Evolutionary conservation across 1,284 basidiomycete genomes (phyloP), one percentile per base, ranked within the genome.

Genomic region (Peniophora sp.): DNA sequence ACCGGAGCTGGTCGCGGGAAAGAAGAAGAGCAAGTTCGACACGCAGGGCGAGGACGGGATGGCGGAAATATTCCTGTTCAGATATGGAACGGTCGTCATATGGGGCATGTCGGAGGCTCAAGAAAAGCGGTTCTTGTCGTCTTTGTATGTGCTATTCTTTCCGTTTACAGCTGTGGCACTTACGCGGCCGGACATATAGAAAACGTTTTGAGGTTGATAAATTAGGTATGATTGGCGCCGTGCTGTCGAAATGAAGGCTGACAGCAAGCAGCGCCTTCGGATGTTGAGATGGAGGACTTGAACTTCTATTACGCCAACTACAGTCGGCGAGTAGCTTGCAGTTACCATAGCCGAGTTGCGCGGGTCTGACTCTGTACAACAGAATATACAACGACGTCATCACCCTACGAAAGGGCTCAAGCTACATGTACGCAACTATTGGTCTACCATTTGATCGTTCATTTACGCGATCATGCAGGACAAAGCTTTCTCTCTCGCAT

Each of bases 361-460:
- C 14, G 19, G 39, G 41, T n/a, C 50, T 48, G 23, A 45, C 49
- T 49, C 25, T 24, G 53, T 25, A 41, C 56, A 8, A 14, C 58
- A 92, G 92, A 59, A 97, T 97, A 65, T 98, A 96, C 70, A 97
- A 98, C 73, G 95, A 98, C 68, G 95, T 98, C 45, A 97, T 98
- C 56, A 97, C 95, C 1, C 75, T 98, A 27, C 85, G 94, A 48
- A 89, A 90, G 65, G 94, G 95, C 19, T 97, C 93, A 10, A 89
- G 92, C 55, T 97, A 96, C 66, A 97, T 98, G 94, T 93, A 61
- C 61, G 86, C n/a, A n/a, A n/a, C n/a, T n/a, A n/a, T n/a, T n/a
- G n/a, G n/a, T n/a, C n/a, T n/a, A n/a, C n/a, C n/a, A n/a, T n/a
- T n/a, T n/a, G n/a, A n/a, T n/a, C n/a, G n/a, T n/a, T n/a, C n/a